Conservation (phyloP, 148 eudicot species). For the Fagopyrum tataricum region DNA sequence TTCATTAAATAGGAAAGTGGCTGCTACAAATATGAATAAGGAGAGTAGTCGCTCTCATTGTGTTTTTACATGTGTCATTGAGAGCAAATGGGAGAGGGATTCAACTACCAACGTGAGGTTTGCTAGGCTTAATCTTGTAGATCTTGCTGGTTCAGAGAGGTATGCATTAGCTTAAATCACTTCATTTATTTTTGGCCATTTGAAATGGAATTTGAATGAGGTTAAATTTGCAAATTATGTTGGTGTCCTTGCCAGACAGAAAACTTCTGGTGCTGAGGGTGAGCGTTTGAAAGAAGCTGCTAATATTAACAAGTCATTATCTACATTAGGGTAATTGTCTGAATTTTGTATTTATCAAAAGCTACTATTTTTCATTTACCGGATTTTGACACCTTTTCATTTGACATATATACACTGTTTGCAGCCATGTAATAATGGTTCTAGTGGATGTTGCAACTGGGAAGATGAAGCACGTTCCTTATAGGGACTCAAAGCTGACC, state of each 20-base stretch:
- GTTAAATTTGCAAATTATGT: slow-evolving; percentile 8
- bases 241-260: slow-evolving; percentile 54
- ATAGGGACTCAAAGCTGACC: slow-evolving; percentile 93
- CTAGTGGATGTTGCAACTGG: slow-evolving; percentile 87
- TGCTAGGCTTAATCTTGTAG: slow-evolving; percentile 95
- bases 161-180: slow-evolving; percentile 15
- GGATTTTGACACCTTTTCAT: slow-evolving; percentile 8
- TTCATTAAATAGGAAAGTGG: slow-evolving; percentile 86
- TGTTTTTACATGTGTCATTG: slow-evolving; percentile 87
- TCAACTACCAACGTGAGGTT: slow-evolving; percentile 69
- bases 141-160: slow-evolving; percentile 99
- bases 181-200: not conserved
- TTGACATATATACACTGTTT: slow-evolving; percentile 4
- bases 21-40: slow-evolving; percentile 95
- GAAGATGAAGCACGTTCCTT: slow-evolving; percentile 84
- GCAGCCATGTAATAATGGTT: slow-evolving; percentile 98
- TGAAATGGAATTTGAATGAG: slow-evolving; percentile 2
- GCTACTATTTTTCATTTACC: slow-evolving; percentile 5
- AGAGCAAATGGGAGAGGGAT: slow-evolving; percentile 95
- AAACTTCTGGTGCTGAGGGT: slow-evolving; percentile 98
- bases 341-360: not conserved
- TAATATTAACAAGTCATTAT: slow-evolving; percentile 84
- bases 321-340: slow-evolving; percentile 70
- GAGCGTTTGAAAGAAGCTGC: slow-evolving; percentile 99
- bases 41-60: slow-evolving; percentile 99